Base-by-base conservation (phyloP, 2,329 filamentous ascomycete genomes). In the Monascus ruber region DNA sequence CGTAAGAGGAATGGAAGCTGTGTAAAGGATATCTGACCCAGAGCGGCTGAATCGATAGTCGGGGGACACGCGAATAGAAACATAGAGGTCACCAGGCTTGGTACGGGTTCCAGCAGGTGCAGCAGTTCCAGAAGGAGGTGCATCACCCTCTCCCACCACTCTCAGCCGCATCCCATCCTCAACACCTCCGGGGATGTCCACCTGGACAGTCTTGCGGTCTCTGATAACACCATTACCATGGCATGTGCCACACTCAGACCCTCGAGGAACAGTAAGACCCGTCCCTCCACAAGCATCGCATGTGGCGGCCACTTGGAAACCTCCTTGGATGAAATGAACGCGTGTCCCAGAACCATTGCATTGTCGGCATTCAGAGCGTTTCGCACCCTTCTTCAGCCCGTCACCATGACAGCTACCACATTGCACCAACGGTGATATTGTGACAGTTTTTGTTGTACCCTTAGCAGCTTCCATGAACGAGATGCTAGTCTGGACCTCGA, bases 391-490 rank as follows among this genome's bases (percentile, higher is more conserved):
- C 69, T 94, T 96, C 61, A 96, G 54, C 1, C 91, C 91, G 49
- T 73, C 85, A 36, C 91, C 91, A 8, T 73, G 70, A 56, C 91
- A 98, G 8, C 85, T 87, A 48, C 78, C 77, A 57, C 91, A 98
- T 44, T 82, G 71, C 17, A 82, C 78, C 51, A 93, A 66, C 1
- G 91, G 89, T 6, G 82, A 85, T 50, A 95, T 84, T 48, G 73
- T 77, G 42, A 98, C 85, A n/a, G 87, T 83, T 65, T 94, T 93
- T 55, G 72, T 80, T 5, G 83, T 81, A 29, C 91, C 91, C 64
- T 93, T 94, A 6, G 91, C 91, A 5, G 91, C 86, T 58, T 98
- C 91, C 79, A 91, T 84, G 63, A 98, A 98, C 0, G 83, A 87
- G 51, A 98, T 89, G 59, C 77, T 91, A 36, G 85, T 80, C 63